Evolutionary conservation across 805 yeast species (phyloP), one percentile per base, ranked within the genome.

Genomic region (Soucietia sequanensis): DNA sequence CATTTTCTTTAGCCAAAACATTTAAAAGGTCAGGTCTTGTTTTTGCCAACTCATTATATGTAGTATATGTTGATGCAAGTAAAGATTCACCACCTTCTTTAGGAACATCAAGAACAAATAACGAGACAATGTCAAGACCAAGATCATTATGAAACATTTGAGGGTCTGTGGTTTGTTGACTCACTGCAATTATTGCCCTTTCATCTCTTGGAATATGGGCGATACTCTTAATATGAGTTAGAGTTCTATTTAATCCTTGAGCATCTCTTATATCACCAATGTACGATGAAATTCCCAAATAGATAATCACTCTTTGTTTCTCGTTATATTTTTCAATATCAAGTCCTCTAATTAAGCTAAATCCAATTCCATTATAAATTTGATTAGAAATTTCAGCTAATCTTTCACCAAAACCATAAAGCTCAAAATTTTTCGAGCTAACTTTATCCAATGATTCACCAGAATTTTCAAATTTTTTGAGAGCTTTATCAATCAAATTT

Each of bases 91-190:
- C 43, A 19, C 43, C 43, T 13, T 25, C 17, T 9, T 27, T 22
- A 6, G 43, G 43, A 6, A 31, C 23, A 21, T 27, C 33, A 11
- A 39, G 21, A 12, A 39, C 43, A 26, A 39, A 39, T 16, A 39
- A 28, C 2, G 43, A 39, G 3, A 39, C 43, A 5, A 39, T 31
- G 22, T 39, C 43, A 12, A 39, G 31, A n/a, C 43, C 43, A 16
- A 36, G 18, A 25, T 39, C 43, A 31, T 32, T 33, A 30, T 39
- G 43, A 20, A 36, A 39, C 43, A 39, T 39, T 17, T 39, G 43
- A 8, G 43, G 30, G 20, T 39, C 43, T 11, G 43, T 39, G 7
- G 43, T 39, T 30, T 39, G 43, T 20, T 39, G 43, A 23, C 43
- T 39, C 17, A 39, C 43, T 5, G 30, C 43, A n/a, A 39, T 39